Evolutionary conservation across 2,329 filamentous ascomycete species (phyloP).

Genomic region (Rugonectria rugulosa): DNA sequence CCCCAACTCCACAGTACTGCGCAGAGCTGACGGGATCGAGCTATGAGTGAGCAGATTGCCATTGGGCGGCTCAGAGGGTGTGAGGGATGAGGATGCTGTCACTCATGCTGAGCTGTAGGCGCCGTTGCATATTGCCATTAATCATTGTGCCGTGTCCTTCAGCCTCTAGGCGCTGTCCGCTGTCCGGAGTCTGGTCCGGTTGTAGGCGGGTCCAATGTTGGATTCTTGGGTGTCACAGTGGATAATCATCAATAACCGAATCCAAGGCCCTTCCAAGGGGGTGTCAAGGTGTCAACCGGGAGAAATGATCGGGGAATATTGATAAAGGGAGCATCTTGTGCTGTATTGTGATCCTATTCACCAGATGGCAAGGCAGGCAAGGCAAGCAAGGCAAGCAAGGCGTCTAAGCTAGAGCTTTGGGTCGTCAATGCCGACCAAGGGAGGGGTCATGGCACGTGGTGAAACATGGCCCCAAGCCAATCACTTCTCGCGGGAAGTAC

Average conservation of each 20-base stretch:
- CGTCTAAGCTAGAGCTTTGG: conserved; percentile 27
- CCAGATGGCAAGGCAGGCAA: conserved; percentile 6
- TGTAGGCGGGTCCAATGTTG: conserved; percentile 33
- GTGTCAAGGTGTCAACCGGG: background rate
- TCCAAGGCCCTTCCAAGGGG: too few species aligned
- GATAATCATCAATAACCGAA: conserved; percentile 20
- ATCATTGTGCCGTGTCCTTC: conserved; percentile 1
- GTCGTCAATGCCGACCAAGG: conserved; percentile 23
- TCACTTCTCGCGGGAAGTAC: conserved; percentile 8
- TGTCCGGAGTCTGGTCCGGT: conserved; percentile 14
- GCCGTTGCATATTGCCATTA: conserved; percentile 23
- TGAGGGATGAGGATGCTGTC: conserved; percentile 22
- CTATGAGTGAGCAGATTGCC: conserved; percentile 8
- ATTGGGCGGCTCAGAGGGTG: conserved; percentile 26
- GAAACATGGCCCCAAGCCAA: conserved; percentile 30
- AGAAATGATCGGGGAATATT: background rate
- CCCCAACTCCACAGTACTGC: conserved; percentile 12
- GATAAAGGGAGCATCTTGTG: background rate
- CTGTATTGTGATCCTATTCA: conserved; percentile 21
- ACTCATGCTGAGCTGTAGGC: conserved; percentile 25
- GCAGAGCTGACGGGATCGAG: conserved; percentile 16
- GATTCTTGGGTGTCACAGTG: conserved; percentile 19
- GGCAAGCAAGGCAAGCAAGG: conserved; percentile 21
- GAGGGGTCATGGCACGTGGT: conserved; percentile 34
- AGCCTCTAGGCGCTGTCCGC: too few species aligned